phyloP scores from a whole-genome alignment of 176 grass and related monocot species.

The Musa beccarii region DNA sequence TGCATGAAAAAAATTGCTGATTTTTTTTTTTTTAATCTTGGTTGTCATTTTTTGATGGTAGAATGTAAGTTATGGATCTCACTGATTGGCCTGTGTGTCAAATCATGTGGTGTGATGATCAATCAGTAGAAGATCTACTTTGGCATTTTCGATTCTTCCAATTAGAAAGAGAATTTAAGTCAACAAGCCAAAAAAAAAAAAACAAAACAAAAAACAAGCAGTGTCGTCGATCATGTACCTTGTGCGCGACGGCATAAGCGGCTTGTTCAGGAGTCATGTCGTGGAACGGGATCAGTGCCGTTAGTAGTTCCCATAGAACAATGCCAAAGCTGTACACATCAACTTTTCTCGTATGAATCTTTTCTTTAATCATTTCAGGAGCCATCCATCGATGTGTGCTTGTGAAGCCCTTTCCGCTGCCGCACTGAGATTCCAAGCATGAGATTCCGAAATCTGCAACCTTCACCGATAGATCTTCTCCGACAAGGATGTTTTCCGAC shows the following conservation, averaged over 20 bases:
- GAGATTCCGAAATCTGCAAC: constrained; percentile 98
- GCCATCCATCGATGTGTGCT: constrained; percentile 98
- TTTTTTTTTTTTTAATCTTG: too few species aligned
- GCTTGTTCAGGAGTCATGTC: constrained; percentile 93
- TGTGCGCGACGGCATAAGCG: constrained; percentile 84
- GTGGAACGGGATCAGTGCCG: constrained; percentile 70
- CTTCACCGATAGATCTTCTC: constrained; percentile 87
- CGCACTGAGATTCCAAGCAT: constrained; percentile 82
- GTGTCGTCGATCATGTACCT: constrained; percentile 32
- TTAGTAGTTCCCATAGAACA: constrained; percentile 92
- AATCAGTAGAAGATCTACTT: neutral
- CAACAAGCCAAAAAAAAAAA: neutral
- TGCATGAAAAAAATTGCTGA: neutral
- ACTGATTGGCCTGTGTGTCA: too few species aligned
- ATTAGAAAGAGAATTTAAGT: neutral
- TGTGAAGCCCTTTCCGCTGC: constrained; percentile 79
- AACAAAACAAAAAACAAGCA: neutral
- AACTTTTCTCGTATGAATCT: constrained; percentile 85
- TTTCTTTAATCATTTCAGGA: constrained; percentile 96
- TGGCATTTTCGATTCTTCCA: neutral
- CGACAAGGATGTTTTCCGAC: constrained; percentile 95
- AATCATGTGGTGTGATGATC: neutral
- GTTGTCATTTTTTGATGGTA: too few species aligned
- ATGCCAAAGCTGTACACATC: constrained; percentile 97
- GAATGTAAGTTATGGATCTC: too few species aligned